A percentile compares a stretch with the other conserved stretches of the same genome.
These are phyloP conservation scores for Nadsonia starkeyi-henricii DNA, from an alignment of 1,139 yeast species.

Conservation along the genomic window DNA sequence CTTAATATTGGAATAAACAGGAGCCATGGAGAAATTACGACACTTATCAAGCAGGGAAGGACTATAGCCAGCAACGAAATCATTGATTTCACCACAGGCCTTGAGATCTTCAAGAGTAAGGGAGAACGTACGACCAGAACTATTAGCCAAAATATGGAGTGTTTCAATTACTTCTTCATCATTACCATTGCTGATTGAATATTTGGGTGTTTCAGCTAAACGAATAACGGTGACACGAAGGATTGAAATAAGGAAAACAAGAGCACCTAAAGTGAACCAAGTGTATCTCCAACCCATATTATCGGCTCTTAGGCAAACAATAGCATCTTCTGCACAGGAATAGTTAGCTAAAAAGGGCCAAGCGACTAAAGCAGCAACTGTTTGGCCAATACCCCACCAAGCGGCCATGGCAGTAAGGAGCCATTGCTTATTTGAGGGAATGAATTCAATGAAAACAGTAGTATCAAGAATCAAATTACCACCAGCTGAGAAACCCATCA, in stretches of 20 bases:
- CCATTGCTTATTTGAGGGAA: constrained; percentile 39
- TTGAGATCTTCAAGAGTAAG: constrained; percentile 28
- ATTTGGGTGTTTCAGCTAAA: constrained; percentile 44
- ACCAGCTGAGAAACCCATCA: constrained; percentile 28
- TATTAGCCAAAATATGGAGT: constrained; percentile 11
- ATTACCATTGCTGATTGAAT: constrained; percentile 34
- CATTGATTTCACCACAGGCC: constrained; percentile 23
- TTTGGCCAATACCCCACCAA: constrained; percentile 52
- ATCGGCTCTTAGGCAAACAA: constrained; percentile 29
- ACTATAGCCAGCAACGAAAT: constrained; percentile 2
- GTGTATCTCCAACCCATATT: constrained; percentile 49
- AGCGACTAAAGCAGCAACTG: constrained; percentile 36
- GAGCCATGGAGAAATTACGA: constrained; percentile 6
- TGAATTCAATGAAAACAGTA: constrained; percentile 41
- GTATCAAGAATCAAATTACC: constrained; percentile 49
- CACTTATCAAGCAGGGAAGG: constrained; percentile 1
- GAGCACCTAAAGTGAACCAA: constrained; percentile 37
- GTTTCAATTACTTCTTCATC: constrained; percentile 32
- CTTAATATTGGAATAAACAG: constrained; percentile 8
- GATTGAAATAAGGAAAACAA: constrained; percentile 36
- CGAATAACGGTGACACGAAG: constrained; percentile 33
- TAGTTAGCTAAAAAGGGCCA: constrained; percentile 41
- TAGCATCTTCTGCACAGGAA: constrained; percentile 29
- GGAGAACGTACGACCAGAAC: constrained; percentile 12
- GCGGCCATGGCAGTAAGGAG: constrained; percentile 40